phyloP scores from a whole-genome alignment of 495 filamentous ascomycete species.

The Parmelia sp. region DNA sequence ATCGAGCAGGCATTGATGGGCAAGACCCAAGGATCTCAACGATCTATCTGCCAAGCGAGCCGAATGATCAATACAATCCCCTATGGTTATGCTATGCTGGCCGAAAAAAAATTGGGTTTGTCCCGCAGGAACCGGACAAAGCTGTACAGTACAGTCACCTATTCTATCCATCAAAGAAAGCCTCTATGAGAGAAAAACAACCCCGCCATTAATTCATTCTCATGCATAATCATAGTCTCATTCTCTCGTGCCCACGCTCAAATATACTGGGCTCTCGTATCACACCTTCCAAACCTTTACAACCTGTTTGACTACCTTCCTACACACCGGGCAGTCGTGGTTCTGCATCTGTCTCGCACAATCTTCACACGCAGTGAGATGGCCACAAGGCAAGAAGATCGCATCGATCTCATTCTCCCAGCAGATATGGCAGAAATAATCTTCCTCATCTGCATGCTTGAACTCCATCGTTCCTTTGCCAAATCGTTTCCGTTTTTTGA shows the following conservation, averaged over 20 bases:
- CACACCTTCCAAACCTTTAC: slow-evolving; percentile 51
- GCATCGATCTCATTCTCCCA: slow-evolving; percentile 57
- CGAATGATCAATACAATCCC: background rate
- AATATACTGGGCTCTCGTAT: background rate
- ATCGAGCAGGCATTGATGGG: too few relatives aligned
- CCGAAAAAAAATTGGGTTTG: background rate
- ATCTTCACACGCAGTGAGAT: slow-evolving; percentile 56
- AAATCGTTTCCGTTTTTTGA: slow-evolving; percentile 54
- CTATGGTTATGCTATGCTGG: background rate
- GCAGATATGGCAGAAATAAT: slow-evolving; percentile 58
- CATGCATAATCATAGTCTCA: background rate
- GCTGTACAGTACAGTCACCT: background rate
- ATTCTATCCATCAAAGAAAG: background rate
- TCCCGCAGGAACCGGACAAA: background rate
- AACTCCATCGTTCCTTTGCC: slow-evolving; percentile 59
- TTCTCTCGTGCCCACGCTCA: background rate
- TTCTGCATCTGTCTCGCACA: slow-evolving; percentile 59
- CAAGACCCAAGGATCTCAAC: background rate
- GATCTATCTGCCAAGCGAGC: background rate
- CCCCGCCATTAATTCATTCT: slow-evolving; percentile 2
- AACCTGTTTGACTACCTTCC: slow-evolving; percentile 51
- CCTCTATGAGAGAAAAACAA: background rate
- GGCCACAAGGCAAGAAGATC: slow-evolving; percentile 60
- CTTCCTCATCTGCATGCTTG: slow-evolving; percentile 57
- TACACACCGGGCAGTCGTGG: slow-evolving; percentile 58